phyloP scores from a whole-genome alignment of 2,329 filamentous ascomycete species.

The Diaporthe eres region DNA sequence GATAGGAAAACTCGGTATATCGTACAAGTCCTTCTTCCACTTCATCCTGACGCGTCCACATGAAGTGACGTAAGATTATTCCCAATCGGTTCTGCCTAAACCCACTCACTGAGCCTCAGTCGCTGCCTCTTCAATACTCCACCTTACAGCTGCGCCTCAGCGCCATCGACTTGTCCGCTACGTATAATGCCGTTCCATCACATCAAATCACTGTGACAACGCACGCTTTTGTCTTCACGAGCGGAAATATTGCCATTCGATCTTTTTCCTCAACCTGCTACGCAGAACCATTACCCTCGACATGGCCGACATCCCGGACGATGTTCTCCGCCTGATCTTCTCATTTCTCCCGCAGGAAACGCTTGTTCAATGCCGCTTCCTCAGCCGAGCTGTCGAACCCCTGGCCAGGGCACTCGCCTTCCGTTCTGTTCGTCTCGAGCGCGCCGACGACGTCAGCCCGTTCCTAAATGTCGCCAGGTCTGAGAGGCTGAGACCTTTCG shows the following conservation, averaged over 20 bases:
- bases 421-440: conserved; percentile 25
- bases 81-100: neutral
- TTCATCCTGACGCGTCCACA: neutral
- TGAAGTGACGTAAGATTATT: conserved; percentile 9
- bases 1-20: too few relatives aligned
- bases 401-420: conserved; percentile 18
- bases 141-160: neutral
- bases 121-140: conserved; percentile 5
- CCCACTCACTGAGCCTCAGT: conserved; percentile 12
- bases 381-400: neutral
- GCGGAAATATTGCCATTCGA: neutral
- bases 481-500: conserved; percentile 12
- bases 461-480: conserved; percentile 17
- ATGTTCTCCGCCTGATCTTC: conserved; percentile 14
- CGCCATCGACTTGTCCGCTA: neutral
- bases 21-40: too few relatives aligned
- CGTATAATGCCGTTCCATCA: too few relatives aligned
- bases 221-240: neutral
- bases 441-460: neutral
- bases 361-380: conserved; percentile 23
- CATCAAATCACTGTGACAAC: neutral
- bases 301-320: conserved; percentile 34
- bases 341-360: conserved; percentile 24
- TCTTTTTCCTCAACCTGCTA: neutral
- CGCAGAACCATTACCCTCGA: neutral